Base-by-base conservation (phyloP, 176 grass and related monocot species). In the Aegilops bicornis region DNA sequence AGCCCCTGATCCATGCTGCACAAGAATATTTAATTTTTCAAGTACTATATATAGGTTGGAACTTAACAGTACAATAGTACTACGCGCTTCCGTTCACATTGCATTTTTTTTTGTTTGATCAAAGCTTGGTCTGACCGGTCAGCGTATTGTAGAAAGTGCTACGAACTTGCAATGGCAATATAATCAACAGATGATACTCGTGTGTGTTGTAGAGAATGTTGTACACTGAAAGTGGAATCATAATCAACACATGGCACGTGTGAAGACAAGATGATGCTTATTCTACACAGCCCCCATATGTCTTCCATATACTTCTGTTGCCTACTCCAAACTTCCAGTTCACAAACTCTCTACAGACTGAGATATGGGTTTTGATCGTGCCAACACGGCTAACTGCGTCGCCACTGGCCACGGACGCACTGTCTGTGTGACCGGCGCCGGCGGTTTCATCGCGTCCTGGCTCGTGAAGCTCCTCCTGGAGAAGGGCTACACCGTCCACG, bases 401-500 rank as follows among this genome's bases (percentile, higher is more conserved):
- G 79, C 29, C 39, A 17, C 40, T 27, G 47, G 80, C 31, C 11
- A 8, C 11, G 74, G 76, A 24, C 74, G 20, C 67, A 91, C 59
- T 3, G 90, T 95, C 3, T 95, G 93, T 65, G 86, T 95, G 69
- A 92, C 86, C 8, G 83, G 88, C 19, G 93, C 88, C 37, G 80
- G 82, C 10, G 88, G 93, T 16, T 92, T 92, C 83, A 89, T 95
- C 59, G 90, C 90, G 0, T 91, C 90, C 11, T 95, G 90, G 93
- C 88, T 95, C 6, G 93, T 95, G 14, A 95, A 95, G 89, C 86
- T 90, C 58, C 90, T 95, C n/a, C 75, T 95, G 29, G 43, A 87
- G 73, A 90, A 66, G 3, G 93, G 90, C 7, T 93, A 95, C 81
- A 80, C 81, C 19, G 78, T 95, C 77, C 84, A 62, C 22, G 91